Percentiles rank a stretch among this genome's conserved stretches.
Conservation (phyloP, 2,329 filamentous ascomycete species). For the Fonsecaea monophora region DNA sequence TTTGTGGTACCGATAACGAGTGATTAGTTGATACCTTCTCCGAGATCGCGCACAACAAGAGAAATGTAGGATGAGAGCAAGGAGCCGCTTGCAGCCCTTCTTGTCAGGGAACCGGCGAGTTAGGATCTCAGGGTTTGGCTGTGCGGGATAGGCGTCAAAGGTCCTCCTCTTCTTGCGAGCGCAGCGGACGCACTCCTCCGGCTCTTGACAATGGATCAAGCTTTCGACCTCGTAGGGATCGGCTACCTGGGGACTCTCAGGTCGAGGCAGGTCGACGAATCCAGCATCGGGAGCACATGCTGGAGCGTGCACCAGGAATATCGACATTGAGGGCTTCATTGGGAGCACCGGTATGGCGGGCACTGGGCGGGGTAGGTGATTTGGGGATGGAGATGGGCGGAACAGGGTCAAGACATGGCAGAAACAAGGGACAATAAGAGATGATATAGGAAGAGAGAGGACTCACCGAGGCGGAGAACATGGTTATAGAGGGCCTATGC, state of each 20-base stretch:
- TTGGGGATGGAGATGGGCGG: slow-evolving; percentile 14
- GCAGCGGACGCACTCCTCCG: slow-evolving; percentile 31
- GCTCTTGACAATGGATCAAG: slow-evolving; percentile 24
- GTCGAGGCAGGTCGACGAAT: slow-evolving; percentile 34
- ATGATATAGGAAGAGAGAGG: slow-evolving; percentile 24
- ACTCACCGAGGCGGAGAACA: slow-evolving; percentile 39
- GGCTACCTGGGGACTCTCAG: slow-evolving; percentile 14
- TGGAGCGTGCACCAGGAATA: slow-evolving; percentile 35
- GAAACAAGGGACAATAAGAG: slow-evolving; percentile 8
- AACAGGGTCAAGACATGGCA: slow-evolving; percentile 24
- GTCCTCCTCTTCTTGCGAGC: slow-evolving; percentile 34
- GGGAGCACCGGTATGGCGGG: slow-evolving; percentile 21
- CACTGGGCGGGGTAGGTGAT: slow-evolving; percentile 23
- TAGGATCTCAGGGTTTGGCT: slow-evolving; percentile 25
- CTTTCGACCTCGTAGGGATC: slow-evolving; percentile 28
- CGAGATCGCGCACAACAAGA: slow-evolving; percentile 38
- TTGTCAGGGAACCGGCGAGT: slow-evolving; percentile 23
- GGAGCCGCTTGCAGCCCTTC: slow-evolving; percentile 33
- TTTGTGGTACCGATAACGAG: slow-evolving; percentile 40
- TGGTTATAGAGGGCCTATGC: slow-evolving; percentile 34
- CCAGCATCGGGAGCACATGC: slow-evolving; percentile 39
- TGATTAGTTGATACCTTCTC: slow-evolving; percentile 40
- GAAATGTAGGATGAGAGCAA: slow-evolving; percentile 36
- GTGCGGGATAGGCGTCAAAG: slow-evolving; percentile 36
- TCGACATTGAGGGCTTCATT: slow-evolving; percentile 35